phyloP scores from a whole-genome alignment of 768 basidiomycete genomes.

The Rubroboletus pulcherrimus region DNA sequence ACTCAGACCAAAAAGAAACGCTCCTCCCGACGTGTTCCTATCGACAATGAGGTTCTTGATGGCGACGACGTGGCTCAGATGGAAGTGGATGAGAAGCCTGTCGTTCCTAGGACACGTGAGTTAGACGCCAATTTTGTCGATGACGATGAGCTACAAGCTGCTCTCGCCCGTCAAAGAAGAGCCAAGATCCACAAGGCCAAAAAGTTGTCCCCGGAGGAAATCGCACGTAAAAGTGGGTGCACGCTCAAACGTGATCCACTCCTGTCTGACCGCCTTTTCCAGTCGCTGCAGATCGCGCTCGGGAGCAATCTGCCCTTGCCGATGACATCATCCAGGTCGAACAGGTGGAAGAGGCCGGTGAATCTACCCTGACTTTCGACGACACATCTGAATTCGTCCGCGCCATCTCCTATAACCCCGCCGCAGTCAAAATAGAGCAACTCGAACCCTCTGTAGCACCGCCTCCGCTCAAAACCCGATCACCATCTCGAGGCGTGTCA shows the following conservation, averaged over 20 bases:
- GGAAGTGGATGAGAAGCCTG: slow-evolving; percentile 78
- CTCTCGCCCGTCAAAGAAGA: slow-evolving; percentile 79
- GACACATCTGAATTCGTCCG: slow-evolving; percentile 97
- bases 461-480: slow-evolving; percentile 31
- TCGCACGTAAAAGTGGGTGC: slow-evolving; percentile 68
- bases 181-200: slow-evolving; percentile 75
- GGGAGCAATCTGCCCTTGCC: slow-evolving; percentile 43
- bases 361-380: slow-evolving; percentile 76
- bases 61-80: slow-evolving; percentile 41
- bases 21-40: slow-evolving; percentile 54
- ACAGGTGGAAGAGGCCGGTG: slow-evolving; percentile 38
- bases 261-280: slow-evolving; percentile 3
- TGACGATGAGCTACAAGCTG: slow-evolving; percentile 96
- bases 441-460: slow-evolving; percentile 32
- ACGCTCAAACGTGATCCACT: not conserved
- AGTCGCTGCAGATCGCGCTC: slow-evolving; percentile 65
- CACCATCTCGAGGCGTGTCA: slow-evolving; percentile 51
- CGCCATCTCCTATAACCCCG: slow-evolving; percentile 66
- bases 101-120: slow-evolving; percentile 63
- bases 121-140: slow-evolving; percentile 91
- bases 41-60: slow-evolving; percentile 36
- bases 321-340: slow-evolving; percentile 45
- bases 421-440: slow-evolving; percentile 48
- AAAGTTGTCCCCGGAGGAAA: slow-evolving; percentile 76
- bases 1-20: slow-evolving; percentile 93